Evolutionary conservation across 805 yeast genomes (phyloP), one percentile per base, ranked within the genome.

Genomic region (Yamadazyma philogaea): DNA sequence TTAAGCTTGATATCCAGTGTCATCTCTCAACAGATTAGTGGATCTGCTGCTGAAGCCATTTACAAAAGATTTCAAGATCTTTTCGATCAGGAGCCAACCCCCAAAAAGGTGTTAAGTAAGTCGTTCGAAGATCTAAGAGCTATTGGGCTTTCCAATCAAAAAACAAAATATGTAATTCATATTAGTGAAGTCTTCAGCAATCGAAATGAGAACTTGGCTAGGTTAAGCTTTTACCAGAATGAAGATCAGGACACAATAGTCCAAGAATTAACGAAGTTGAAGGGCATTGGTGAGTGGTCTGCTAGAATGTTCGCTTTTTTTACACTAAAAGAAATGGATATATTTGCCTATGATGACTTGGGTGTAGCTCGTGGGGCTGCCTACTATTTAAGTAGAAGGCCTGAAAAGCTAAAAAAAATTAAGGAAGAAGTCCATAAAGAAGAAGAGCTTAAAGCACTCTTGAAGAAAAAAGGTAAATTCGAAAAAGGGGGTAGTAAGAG

Each of bases 361-460:
- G 97, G 96, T 1, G 77, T 90, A 2, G 88, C 90, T 24, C 68
- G 95, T 48, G 97, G 97, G 0, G 77, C 82, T 45, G 75, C 87
- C 0, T 59, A 71, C 21, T 90, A 87, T 60, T 57, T 86, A 18
- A 67, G 66, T 14, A 69, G 71, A 34, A 64, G 84, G 40, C 82
- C 81, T 0, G 70, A 72, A 4, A 45, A 82, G 11, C 51, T 75
- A 7, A 53, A 64, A 30, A 72, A 73, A 36, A 58, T 79, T 5
- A 74, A 75, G 55, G 35, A 34, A 3, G 60, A 55, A 7, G 56
- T 55, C 4, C 56, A 56, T 28, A 60, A 64, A 3, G 59, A 64
- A 51, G 75, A 50, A 47, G 67, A 46, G 48, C 61, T 53, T 45
- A 67, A 49, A 51, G 51, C 42, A 34, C 49, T 59, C 17, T 49